phyloP scores from a whole-genome alignment of 2,329 filamentous ascomycete species.

The Trichoderma koningii region DNA sequence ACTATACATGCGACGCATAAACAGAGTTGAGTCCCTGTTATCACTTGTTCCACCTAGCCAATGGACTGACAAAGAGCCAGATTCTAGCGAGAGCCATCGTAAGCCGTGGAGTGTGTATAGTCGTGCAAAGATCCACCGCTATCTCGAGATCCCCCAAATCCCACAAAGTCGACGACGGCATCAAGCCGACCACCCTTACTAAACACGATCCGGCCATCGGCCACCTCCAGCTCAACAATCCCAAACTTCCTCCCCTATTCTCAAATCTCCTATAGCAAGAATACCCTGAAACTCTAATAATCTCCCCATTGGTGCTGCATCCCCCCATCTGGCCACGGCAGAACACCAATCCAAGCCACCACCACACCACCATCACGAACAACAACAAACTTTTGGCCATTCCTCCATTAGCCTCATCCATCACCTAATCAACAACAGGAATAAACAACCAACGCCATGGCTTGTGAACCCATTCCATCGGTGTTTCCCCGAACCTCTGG shows the following conservation, averaged over 20 bases:
- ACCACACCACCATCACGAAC: not conserved
- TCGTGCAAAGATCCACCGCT: constrained; percentile 6
- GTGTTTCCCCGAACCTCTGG: no score
- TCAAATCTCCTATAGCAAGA: not conserved
- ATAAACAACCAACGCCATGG: not conserved
- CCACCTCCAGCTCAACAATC: not conserved
- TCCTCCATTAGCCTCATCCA: no score
- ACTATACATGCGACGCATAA: constrained; percentile 4
- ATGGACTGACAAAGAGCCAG: not conserved
- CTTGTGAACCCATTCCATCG: not conserved
- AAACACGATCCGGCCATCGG: not conserved
- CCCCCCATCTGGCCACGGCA: not conserved
- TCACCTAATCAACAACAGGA: not conserved
- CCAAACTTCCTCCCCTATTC: not conserved
- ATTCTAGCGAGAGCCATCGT: no score
- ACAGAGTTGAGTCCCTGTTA: not conserved
- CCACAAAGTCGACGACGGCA: not conserved
- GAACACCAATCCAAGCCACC: not conserved
- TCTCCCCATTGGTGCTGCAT: not conserved
- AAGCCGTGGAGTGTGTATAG: not conserved
- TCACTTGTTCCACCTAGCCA: no score
- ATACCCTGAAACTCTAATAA: not conserved
- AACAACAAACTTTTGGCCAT: constrained; percentile 10
- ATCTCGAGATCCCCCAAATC: not conserved
- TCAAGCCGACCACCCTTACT: not conserved